Conservation (phyloP, 2,329 filamentous ascomycete species). For the Colletotrichum truncatum region DNA sequence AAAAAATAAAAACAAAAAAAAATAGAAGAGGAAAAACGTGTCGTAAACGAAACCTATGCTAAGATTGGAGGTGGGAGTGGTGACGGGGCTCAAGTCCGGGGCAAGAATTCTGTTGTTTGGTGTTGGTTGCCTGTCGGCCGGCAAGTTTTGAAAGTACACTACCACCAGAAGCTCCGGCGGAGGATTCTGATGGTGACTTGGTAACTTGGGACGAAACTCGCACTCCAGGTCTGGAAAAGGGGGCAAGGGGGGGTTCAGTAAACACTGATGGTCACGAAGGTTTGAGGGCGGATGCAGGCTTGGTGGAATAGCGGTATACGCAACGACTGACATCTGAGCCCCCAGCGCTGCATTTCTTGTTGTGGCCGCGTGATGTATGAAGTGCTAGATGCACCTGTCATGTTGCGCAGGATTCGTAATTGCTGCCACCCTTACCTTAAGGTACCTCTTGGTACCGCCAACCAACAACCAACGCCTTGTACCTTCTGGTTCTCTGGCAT, state of each 20-base stretch:
- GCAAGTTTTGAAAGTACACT: neutral
- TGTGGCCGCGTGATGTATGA: slow-evolving; percentile 1
- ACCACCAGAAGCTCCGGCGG: neutral
- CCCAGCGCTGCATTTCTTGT: neutral
- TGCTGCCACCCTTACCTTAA: neutral
- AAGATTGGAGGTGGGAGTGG: neutral
- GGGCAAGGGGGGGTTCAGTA: too few relatives aligned
- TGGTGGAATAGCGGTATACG: neutral
- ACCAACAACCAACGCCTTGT: neutral
- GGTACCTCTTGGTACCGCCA: neutral
- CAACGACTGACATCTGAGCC: neutral
- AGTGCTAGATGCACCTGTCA: neutral
- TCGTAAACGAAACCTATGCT: slow-evolving; percentile 12
- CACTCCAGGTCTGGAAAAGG: neutral
- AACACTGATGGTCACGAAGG: too few relatives aligned
- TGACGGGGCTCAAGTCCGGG: slow-evolving; percentile 6
- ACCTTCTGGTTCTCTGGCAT: neutral
- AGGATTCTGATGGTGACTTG: neutral
- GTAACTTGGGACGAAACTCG: neutral
- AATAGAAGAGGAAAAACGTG: too few relatives aligned
- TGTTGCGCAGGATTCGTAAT: neutral
- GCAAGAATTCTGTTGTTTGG: slow-evolving; percentile 1
- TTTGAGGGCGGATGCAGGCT: too few relatives aligned
- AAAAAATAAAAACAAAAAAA: too few relatives aligned
- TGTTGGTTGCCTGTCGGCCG: neutral